Base-by-base conservation (phyloP, 768 basidiomycete genomes). In the Tylopilus sp. region DNA sequence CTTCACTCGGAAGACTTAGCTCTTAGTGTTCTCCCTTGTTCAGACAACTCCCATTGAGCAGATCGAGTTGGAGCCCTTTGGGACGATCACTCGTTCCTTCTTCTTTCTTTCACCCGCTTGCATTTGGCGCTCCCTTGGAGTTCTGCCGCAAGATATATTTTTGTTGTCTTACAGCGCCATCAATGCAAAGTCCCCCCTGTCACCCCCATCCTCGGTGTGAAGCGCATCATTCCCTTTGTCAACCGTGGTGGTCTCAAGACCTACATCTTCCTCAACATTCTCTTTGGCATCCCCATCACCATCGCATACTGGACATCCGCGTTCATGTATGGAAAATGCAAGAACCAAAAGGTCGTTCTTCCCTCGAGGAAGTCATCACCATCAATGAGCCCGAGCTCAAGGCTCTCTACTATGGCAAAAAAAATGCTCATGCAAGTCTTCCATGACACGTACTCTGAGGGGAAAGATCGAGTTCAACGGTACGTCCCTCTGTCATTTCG, bases 381-480 rank as follows among this genome's bases (percentile, higher is more conserved):
- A 86, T 98, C 73, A 85, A 91, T 54, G 92, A 95, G 73, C 70
- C 74, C 1, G 87, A 85, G 52, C 79, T 98, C 66, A 89, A 83
- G 75, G 76, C 78, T 28, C 75, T 82, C 52, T 98, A 95, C 74
- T 71, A 81, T 28, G 87, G 85, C 57, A 89, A 85, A 84, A 60
- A 98, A 97, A 72, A 97, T 99, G 50, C 94, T 94, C 46, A 95
- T 97, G 86, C 95, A 99, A n/a, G n/a, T n/a, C n/a, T n/a, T n/a
- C n/a, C n/a, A n/a, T n/a, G n/a, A n/a, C n/a, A n/a, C n/a, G n/a
- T 98, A 88, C 74, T 98, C 98, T 68, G 93, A 95, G n/a, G 45
- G 86, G 87, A 44, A 98, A 98, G 73, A 82, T 95, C 54, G 95
- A 98, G 48, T 89, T 99, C 69, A 99, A 98, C 46, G 94, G 95